Evolutionary conservation across 495 filamentous ascomycete genomes (phyloP).

Genomic region (Trichocladium antarcticum): DNA sequence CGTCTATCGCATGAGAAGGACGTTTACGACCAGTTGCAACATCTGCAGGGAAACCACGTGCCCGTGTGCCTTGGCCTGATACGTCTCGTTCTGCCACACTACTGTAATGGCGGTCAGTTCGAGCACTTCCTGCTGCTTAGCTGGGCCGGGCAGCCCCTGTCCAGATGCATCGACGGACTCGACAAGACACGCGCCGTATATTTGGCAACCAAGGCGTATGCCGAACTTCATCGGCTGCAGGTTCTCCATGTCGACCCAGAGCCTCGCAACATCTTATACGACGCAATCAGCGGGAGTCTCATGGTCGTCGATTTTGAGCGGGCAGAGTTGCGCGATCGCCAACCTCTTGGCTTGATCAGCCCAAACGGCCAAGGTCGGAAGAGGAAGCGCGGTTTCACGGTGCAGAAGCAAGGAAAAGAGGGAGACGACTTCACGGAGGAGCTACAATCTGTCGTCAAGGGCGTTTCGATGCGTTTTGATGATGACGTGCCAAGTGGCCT

Average conservation of each 20-base stretch:
- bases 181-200: slow-evolving; percentile 1
- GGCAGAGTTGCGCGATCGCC: neutral
- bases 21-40: slow-evolving; percentile 24
- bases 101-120: slow-evolving; percentile 20
- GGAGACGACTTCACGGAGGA: neutral
- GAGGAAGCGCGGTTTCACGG: slow-evolving; percentile 2
- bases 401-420: slow-evolving; percentile 3
- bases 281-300: slow-evolving; percentile 2
- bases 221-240: slow-evolving; percentile 4
- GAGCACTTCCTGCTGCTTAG: slow-evolving; percentile 28
- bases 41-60: slow-evolving; percentile 28
- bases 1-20: slow-evolving; percentile 25
- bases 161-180: slow-evolving; percentile 2
- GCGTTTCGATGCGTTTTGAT: slow-evolving; percentile 1
- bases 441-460: neutral
- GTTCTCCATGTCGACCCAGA: slow-evolving; percentile 1
- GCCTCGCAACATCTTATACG: slow-evolving; percentile 2
- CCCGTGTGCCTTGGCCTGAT: slow-evolving; percentile 32
- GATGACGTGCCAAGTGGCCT: neutral
- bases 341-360: slow-evolving; percentile 1
- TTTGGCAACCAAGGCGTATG: slow-evolving; percentile 1
- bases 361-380: slow-evolving; percentile 1
- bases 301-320: slow-evolving; percentile 2
- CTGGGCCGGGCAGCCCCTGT: slow-evolving; percentile 21
- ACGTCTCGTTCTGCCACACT: slow-evolving; percentile 21